Conservation (phyloP, 2,329 filamentous ascomycete species). For the Fusarium burgessii region DNA sequence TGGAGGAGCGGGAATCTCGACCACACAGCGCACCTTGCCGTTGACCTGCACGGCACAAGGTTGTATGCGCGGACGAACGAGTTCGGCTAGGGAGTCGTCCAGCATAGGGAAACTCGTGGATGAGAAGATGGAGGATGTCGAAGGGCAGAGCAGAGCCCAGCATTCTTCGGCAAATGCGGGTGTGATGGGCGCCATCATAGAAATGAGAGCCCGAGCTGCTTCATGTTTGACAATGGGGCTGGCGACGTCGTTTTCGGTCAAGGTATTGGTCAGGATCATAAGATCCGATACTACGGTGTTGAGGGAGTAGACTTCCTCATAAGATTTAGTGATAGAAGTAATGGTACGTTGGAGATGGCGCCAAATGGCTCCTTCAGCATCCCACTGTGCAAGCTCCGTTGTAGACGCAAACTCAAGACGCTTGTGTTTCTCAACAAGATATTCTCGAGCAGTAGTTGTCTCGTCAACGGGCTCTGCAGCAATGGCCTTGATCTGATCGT, state of each 20-base stretch:
- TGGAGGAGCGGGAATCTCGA: constrained; percentile 70
- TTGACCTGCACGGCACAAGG: constrained; percentile 81
- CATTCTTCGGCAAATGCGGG: constrained; percentile 86
- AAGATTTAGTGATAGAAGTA: constrained; percentile 73
- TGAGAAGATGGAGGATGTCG: constrained; percentile 55
- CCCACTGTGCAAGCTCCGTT: constrained; percentile 54
- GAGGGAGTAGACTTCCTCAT: constrained; percentile 78
- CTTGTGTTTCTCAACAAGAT: constrained; percentile 53
- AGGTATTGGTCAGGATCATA: constrained; percentile 81
- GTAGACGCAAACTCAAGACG: constrained; percentile 49
- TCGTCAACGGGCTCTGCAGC: constrained; percentile 23
- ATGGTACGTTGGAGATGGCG: constrained; percentile 76
- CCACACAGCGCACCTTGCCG: constrained; percentile 78
- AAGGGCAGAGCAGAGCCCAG: constrained; percentile 71
- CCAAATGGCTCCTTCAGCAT: constrained; percentile 67
- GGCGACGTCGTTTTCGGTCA: constrained; percentile 60
- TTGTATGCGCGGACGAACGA: constrained; percentile 63
- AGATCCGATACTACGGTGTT: constrained; percentile 88
- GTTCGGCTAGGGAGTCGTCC: constrained; percentile 61
- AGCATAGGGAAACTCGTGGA: constrained; percentile 68
- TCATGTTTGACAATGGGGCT: constrained; percentile 60
- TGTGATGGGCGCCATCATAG: constrained; percentile 82
- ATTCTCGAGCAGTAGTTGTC: constrained; percentile 45
- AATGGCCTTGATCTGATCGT: constrained; percentile 63
- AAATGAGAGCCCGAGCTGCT: constrained; percentile 69